These are phyloP conservation scores for Alternaria brassicicola DNA, from an alignment of 2,329 filamentous ascomycete species.

Conservation along the genomic window DNA sequence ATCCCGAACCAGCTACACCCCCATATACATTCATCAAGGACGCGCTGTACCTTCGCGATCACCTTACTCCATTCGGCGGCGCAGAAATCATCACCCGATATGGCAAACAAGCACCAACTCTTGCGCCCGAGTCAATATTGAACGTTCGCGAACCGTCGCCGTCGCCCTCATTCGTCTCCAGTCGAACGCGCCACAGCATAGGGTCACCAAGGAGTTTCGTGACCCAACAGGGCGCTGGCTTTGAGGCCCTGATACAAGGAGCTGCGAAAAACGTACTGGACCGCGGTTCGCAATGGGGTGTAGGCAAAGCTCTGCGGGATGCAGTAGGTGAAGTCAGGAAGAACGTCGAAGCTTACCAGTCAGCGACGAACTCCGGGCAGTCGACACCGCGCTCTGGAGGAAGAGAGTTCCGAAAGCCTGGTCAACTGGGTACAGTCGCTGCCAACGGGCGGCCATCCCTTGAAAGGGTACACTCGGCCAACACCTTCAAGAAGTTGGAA, in stretches of 20 bases:
- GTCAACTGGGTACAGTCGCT: slow-evolving; percentile 27
- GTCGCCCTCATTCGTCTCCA: slow-evolving; percentile 29
- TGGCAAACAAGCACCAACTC: slow-evolving; percentile 55
- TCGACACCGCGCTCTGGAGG: slow-evolving; percentile 43
- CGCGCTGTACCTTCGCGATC: slow-evolving; percentile 73
- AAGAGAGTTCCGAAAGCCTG: slow-evolving; percentile 44
- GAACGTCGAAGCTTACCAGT: slow-evolving; percentile 72
- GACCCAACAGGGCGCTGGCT: slow-evolving; percentile 47
- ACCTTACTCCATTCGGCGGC: slow-evolving; percentile 68
- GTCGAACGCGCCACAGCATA: slow-evolving; percentile 36
- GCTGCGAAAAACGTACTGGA: slow-evolving; percentile 77
- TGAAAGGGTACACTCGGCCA: slow-evolving; percentile 29
- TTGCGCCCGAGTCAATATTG: slow-evolving; percentile 33
- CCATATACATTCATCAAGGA: slow-evolving; percentile 86
- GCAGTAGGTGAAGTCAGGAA: slow-evolving; percentile 80
- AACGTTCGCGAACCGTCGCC: slow-evolving; percentile 39
- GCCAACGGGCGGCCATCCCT: slow-evolving; percentile 25
- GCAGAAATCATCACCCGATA: slow-evolving; percentile 73
- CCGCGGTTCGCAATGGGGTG: slow-evolving; percentile 74
- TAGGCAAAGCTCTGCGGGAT: slow-evolving; percentile 81
- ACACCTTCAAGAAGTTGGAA: slow-evolving; percentile 39
- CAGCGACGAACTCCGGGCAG: slow-evolving; percentile 35
- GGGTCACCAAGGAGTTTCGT: slow-evolving; percentile 37
- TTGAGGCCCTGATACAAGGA: slow-evolving; percentile 76
- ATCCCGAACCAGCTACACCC: slow-evolving; percentile 70